Base-by-base conservation (phyloP, 441 rosid species). In the Omphalea diandra region DNA sequence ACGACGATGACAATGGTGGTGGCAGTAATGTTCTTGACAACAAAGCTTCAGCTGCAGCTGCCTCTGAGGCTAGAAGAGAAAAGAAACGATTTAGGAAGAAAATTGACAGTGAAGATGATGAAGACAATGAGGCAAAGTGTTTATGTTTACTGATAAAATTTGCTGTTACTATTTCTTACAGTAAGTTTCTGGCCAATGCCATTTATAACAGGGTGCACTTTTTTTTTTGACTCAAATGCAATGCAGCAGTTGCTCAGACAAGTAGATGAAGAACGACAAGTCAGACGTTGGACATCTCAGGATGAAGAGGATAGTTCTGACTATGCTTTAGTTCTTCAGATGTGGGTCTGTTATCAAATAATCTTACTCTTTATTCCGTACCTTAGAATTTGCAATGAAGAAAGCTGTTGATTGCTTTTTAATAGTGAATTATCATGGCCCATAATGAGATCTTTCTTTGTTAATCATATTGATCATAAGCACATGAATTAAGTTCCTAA, bases 11-110 rank as follows among this genome's bases (percentile, higher is more conserved):
- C 38, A 87, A 81, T 7, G 81, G 67, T 2, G 79, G 79, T 18
- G 80, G 63, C 20, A 81, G 72, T 35, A 59, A 55, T 5, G 69
- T 68, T 63, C 75, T 64, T 75, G 78, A 69, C 62, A 82, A 76
- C 18, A 73, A n/a, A 56, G 62, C 90, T 70, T 68, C 81, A 29
- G 75, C 41, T 65, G 46, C 69, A 26, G 27, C 60, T 36, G 69
- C 68, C 57, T 74, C 86, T 49, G 87, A 83, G 73, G 67, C 88
- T 18, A 73, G 73, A 62, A 88, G 83, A 74, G 67, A 67, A 24
- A 84, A 75, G 84, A 94, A 94, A 75, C 83, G 96, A 60, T 94
- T 89, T 69, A 84, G 99, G 73, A 94, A 90, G 83, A 94, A 87
- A 84, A 83, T 67, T 41, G 96, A 80, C 73, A 79, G 49, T 75